These are phyloP conservation scores for Pseudozyma tsukubaensis DNA, from an alignment of 1,284 basidiomycete genomes.

Conservation along the genomic window DNA sequence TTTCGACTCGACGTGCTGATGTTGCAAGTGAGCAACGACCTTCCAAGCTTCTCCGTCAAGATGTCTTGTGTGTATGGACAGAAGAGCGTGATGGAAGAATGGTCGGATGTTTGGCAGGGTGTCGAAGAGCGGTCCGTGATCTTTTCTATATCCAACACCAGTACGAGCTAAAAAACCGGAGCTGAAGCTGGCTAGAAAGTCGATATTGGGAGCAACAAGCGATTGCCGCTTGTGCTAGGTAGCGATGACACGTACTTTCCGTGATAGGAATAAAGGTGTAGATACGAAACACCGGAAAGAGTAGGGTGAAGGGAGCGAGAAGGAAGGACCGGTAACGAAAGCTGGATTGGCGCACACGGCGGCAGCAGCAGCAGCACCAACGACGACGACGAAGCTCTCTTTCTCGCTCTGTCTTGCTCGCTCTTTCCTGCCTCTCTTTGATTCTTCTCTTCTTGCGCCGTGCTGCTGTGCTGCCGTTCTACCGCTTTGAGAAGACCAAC, in stretches of 20 bases:
- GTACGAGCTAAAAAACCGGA: background rate
- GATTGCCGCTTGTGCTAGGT: conserved; percentile 5
- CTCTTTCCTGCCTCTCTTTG: conserved; percentile 5
- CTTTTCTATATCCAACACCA: conserved; percentile 9
- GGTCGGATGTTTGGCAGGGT: background rate
- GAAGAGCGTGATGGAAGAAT: background rate
- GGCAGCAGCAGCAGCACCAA: conserved; percentile 1
- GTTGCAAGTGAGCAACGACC: too few relatives aligned
- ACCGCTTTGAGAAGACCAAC: too few relatives aligned
- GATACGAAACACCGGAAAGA: conserved; percentile 36
- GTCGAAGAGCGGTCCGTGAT: background rate
- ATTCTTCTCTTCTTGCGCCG: conserved; percentile 1
- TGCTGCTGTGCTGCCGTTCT: too few relatives aligned
- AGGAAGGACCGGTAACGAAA: conserved; percentile 7
- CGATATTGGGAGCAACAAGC: background rate
- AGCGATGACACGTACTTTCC: conserved; percentile 42
- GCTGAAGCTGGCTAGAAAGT: background rate
- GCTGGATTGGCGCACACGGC: conserved; percentile 2
- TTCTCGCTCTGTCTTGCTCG: background rate
- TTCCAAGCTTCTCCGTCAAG: too few relatives aligned
- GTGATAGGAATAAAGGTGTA: conserved; percentile 32
- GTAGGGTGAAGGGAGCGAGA: conserved; percentile 21
- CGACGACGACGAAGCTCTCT: conserved; percentile 11
- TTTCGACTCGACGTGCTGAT: background rate
- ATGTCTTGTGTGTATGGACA: background rate